A percentile compares a stretch with the other conserved stretches of the same genome.
These are phyloP conservation scores for Mrakia blollopis DNA, from an alignment of 768 basidiomycete genomes.

Conservation along the genomic window DNA sequence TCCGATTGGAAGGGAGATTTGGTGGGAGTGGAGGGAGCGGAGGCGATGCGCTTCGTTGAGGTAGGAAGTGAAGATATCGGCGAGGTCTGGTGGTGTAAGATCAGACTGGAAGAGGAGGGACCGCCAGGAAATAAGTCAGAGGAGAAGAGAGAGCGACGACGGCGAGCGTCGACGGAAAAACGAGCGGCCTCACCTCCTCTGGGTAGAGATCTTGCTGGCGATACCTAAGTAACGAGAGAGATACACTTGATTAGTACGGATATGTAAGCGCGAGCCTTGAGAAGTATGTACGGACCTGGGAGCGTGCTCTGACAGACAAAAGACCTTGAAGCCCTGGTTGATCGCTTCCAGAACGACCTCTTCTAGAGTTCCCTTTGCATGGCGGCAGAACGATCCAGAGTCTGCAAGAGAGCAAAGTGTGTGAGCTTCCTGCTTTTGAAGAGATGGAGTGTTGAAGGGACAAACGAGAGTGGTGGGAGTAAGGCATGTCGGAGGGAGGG, in stretches of 20 bases:
- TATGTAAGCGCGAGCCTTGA: neutral
- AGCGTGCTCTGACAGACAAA: conserved; percentile 86
- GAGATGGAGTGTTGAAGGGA: neutral
- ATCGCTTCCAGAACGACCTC: conserved; percentile 79
- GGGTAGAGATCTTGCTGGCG: conserved; percentile 77
- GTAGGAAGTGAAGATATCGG: conserved; percentile 65
- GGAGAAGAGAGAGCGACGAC: conserved; percentile 33
- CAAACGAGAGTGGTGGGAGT: conserved; percentile 33
- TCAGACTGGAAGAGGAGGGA: conserved; percentile 50
- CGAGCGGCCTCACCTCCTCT: conserved; percentile 65
- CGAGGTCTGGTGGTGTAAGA: conserved; percentile 53
- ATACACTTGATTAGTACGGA: neutral
- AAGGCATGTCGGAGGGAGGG: conserved; percentile 20
- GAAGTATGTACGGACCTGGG: conserved; percentile 49
- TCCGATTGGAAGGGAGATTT: conserved; percentile 75
- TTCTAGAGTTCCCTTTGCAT: conserved; percentile 74
- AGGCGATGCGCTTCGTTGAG: conserved; percentile 73
- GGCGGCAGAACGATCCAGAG: conserved; percentile 89
- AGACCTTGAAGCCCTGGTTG: conserved; percentile 67
- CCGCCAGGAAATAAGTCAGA: neutral
- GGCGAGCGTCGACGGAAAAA: too few species aligned
- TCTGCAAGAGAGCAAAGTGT: conserved; percentile 42
- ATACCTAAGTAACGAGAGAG: conserved; percentile 54
- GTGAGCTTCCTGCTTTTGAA: neutral
- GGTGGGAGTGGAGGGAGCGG: conserved; percentile 56